These are phyloP conservation scores for Fraxinus ornus DNA, from an alignment of 305 asterid genomes.

Conservation along the genomic window DNA sequence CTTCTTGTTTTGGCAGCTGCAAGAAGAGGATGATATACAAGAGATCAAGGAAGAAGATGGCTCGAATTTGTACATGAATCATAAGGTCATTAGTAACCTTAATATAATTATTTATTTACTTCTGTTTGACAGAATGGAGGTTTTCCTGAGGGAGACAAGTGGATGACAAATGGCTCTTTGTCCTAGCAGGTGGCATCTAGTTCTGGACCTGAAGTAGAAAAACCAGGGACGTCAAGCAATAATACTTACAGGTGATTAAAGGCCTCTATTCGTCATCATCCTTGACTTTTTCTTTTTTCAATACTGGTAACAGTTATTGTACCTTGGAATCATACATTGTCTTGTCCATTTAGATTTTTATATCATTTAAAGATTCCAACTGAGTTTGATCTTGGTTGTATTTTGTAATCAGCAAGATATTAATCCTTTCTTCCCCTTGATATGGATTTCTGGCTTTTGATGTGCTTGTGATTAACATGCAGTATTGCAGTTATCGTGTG, in stretches of 20 bases:
- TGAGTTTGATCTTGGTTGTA: not conserved
- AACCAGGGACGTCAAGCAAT: slow-evolving; percentile 8
- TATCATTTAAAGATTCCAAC: not conserved
- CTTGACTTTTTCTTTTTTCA: not conserved
- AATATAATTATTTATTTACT: not conserved
- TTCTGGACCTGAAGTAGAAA: slow-evolving; percentile 5
- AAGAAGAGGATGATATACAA: slow-evolving; percentile 70
- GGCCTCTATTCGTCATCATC: not conserved
- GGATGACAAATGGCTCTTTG: not conserved
- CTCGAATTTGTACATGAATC: slow-evolving; percentile 34
- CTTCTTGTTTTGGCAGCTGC: slow-evolving; percentile 57
- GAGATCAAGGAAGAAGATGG: slow-evolving; percentile 68
- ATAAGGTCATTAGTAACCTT: slow-evolving; percentile 42
- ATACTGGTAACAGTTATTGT: not conserved
- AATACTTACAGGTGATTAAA: not conserved
- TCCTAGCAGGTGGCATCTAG: not conserved
- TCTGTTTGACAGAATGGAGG: not conserved
- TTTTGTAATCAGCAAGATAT: not conserved
- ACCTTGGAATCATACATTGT: not conserved
- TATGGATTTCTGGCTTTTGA: not conserved
- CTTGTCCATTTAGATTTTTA: not conserved
- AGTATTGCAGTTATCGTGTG: not conserved
- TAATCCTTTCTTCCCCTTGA: not conserved
- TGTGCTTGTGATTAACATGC: not conserved
- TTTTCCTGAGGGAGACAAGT: slow-evolving; percentile 3